Conservation (phyloP, 805 yeast genomes). For the Yamadazyma paraphyllophila region DNA sequence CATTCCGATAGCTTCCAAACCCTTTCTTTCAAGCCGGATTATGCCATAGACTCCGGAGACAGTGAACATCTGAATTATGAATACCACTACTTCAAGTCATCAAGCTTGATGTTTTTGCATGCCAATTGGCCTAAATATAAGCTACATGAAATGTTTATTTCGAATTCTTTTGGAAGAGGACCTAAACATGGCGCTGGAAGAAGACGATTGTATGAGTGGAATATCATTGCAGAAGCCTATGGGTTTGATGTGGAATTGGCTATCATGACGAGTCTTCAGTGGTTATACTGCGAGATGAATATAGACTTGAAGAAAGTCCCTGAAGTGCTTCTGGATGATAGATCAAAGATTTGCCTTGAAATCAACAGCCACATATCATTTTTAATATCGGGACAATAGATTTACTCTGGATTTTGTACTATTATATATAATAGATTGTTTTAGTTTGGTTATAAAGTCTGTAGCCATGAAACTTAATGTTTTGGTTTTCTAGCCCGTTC, state of each 20-base stretch:
- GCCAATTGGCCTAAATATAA: conserved; percentile 39
- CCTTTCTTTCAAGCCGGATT: conserved; percentile 16
- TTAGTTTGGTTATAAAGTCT: too few species aligned
- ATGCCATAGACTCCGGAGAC: conserved; percentile 23
- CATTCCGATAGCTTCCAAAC: conserved; percentile 11
- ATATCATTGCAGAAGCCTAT: conserved; percentile 21
- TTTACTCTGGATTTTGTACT: background rate
- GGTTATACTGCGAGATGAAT: conserved; percentile 27
- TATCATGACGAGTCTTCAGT: conserved; percentile 25
- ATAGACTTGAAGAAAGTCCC: conserved; percentile 24
- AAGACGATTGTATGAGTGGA: conserved; percentile 28
- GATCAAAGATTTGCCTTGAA: conserved; percentile 24
- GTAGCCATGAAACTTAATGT: too few species aligned
- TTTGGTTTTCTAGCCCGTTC: too few species aligned
- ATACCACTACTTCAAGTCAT: conserved; percentile 27
- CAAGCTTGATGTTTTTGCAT: conserved; percentile 30
- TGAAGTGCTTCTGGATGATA: conserved; percentile 17
- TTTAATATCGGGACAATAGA: conserved; percentile 12
- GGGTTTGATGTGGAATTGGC: conserved; percentile 29
- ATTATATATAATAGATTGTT: background rate
- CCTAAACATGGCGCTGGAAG: conserved; percentile 20
- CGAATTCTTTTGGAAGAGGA: conserved; percentile 27
- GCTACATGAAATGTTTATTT: conserved; percentile 24
- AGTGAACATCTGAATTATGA: conserved; percentile 23
- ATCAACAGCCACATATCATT: conserved; percentile 24